These are phyloP conservation scores for Austroboletus olivaceoglutinosus DNA, from an alignment of 1,284 basidiomycete species.

Conservation along the genomic window DNA sequence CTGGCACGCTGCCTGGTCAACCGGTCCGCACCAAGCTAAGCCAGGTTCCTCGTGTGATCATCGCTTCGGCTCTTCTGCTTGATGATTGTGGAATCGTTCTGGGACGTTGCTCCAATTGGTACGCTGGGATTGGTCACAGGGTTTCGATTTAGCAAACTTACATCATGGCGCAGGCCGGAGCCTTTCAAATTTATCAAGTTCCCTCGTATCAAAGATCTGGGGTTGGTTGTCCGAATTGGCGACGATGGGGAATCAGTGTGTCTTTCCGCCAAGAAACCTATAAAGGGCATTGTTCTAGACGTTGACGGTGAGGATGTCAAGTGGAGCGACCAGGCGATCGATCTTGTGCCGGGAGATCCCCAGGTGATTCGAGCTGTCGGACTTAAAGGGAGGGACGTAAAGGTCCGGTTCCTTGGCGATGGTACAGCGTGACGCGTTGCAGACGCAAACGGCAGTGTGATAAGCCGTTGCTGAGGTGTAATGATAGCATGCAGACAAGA, in stretches of 20 bases:
- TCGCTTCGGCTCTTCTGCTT: constrained; percentile 74
- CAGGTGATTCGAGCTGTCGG: constrained; percentile 67
- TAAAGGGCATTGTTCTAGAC: constrained; percentile 85
- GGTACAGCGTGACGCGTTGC: constrained; percentile 54
- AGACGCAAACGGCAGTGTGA: too few relatives aligned
- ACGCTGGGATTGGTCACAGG: constrained; percentile 17
- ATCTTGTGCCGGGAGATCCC: constrained; percentile 80
- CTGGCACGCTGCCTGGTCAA: constrained; percentile 68
- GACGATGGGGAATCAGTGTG: constrained; percentile 60
- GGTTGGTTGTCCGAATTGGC: constrained; percentile 52
- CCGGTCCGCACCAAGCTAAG: constrained; percentile 62
- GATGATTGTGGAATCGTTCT: constrained; percentile 58
- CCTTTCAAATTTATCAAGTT: constrained; percentile 89
- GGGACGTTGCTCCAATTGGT: constrained; percentile 81
- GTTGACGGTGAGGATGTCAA: constrained; percentile 67
- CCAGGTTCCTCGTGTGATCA: constrained; percentile 63
- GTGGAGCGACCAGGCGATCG: constrained; percentile 87
- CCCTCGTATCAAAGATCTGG: constrained; percentile 58
- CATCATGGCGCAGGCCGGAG: constrained; percentile 62
- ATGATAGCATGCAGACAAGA: neutral
- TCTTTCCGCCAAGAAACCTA: constrained; percentile 62
- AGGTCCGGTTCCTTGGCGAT: constrained; percentile 71
- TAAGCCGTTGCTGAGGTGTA: too few relatives aligned
- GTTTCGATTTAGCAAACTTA: constrained; percentile 8
- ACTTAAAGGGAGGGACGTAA: constrained; percentile 62